Evolutionary conservation across 1,284 basidiomycete species (phyloP), one percentile per base, ranked within the genome.

Genomic region (Vanrija humicola): DNA sequence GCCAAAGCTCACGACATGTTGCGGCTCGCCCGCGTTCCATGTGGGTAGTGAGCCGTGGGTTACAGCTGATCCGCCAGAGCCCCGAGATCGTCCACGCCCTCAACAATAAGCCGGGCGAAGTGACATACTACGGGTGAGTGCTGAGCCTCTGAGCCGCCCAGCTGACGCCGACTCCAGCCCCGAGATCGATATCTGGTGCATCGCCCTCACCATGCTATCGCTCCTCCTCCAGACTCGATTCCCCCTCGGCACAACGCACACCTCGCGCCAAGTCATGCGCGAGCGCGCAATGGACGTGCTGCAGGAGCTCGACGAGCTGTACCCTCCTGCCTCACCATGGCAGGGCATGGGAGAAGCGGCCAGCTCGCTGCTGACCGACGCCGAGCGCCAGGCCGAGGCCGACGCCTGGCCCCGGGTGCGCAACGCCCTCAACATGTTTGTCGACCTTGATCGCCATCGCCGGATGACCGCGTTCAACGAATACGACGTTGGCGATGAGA

Each of bases 161-260:
- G 46, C 52, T 23, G 21, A 23, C 21, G 21, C 21, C 21, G 21
- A n/a, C 53, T 63, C 67, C 72, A 81, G 81, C 0, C 81, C 82
- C 34, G 81, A 83, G 54, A 74, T 83, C 46, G 82, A 83, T 63
- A 79, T 81, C 50, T 83, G 82, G 82, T 82, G 80, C 42, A 77
- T 80, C 56, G 82, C 80, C 9, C 69, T 83, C 23, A 81, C 80
- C 5, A 65, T 82, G 57, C 73, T 83, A 7, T 74, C 81, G 15
- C 75, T 80, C 26, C 68, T 82, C n/a, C 72, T 78, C 0, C 77
- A 79, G 19, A 65, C 71, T 39, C 77, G 78, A 21, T 83, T 82
- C 58, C 82, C 82, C 1, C 73, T 83, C 49, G 82, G 82, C 3
- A 74, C 80, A 3, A 68, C 73, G 6, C 82, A 82, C 62, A 72